Base-by-base conservation (phyloP, 805 yeast genomes). In the Metschnikowia shivogae region DNA sequence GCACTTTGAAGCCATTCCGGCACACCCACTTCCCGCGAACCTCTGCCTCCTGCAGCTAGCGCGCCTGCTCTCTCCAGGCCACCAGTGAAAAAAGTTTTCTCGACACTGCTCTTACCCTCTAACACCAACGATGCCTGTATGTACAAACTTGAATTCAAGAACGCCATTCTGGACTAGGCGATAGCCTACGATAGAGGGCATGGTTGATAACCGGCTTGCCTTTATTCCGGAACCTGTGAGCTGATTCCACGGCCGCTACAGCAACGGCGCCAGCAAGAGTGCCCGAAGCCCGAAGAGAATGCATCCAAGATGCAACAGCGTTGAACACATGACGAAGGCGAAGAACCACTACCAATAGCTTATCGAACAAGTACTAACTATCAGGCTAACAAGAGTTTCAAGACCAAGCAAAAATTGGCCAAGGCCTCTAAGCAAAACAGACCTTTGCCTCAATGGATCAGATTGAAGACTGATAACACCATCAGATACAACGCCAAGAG, bases 361-460 rank as follows among this genome's bases (percentile, higher is more conserved):
- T 35, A 9, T 8, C 11, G 26, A 43, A 14, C 35, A 32, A 7
- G 26, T 65, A 70, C 74, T 67, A 62, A 62, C 64, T 11, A 58
- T 42, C 63, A 85, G 92, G 84, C 93, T 72, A 90, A 90, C 80
- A 92, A 92, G 81, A 81, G 96, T 67, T 89, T 93, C 84, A 88
- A 78, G 77, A 87, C 86, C 78, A 92, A 92, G 89, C 93, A 89
- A 82, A 93, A 89, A 84, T 85, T 92, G 76, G 97, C 96, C 74
- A 92, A 93, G 85, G 97, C 96, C 73, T 84, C 83, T 74, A 92
- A 89, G 81, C 96, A 89, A 81, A 92, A 89, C 92, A 89, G 98
- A 84, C 97, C 97, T 73, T 86, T 92, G 76, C 99, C 99, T 69
- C 97, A 90, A 80, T 92, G 97, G 97, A 80, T 92, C 86, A 89